These are phyloP conservation scores for Calocera viscosa DNA, from an alignment of 768 basidiomycete species.

Conservation along the genomic window DNA sequence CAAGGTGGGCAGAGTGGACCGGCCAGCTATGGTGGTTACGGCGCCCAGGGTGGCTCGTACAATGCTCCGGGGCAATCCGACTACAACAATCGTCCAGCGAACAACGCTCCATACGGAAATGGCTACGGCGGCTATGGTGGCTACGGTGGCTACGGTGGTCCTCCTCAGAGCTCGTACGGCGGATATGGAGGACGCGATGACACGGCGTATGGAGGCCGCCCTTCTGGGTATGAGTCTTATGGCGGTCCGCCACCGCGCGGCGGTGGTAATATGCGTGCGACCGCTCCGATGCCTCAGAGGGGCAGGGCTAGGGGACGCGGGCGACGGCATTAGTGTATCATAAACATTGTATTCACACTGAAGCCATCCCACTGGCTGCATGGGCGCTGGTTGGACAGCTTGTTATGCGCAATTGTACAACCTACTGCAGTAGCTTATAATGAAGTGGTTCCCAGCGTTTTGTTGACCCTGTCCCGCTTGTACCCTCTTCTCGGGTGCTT, in stretches of 20 bases:
- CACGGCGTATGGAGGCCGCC: constrained; percentile 17
- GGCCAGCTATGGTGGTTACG: constrained; percentile 23
- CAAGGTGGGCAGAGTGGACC: constrained; percentile 33
- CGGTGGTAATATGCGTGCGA: not conserved
- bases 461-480: not conserved
- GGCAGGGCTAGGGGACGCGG: not conserved
- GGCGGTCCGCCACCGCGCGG: not conserved
- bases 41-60: constrained; percentile 26
- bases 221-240: not conserved
- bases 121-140: constrained; percentile 16
- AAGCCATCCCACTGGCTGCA: too few relatives aligned
- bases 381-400: not conserved
- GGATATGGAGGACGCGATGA: constrained; percentile 27
- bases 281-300: not conserved
- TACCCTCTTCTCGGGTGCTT: not conserved
- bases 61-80: constrained; percentile 18
- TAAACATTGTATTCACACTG: not conserved
- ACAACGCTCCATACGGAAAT: constrained; percentile 12
- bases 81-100: constrained; percentile 16
- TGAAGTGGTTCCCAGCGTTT: not conserved
- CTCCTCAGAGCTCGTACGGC: constrained; percentile 13
- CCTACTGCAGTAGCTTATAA: not conserved
- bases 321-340: not conserved
- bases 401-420: not conserved
- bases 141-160: not conserved